These are phyloP conservation scores for Colletotrichum kahawae DNA, from an alignment of 2,329 filamentous ascomycete species.

Conservation along the genomic window DNA sequence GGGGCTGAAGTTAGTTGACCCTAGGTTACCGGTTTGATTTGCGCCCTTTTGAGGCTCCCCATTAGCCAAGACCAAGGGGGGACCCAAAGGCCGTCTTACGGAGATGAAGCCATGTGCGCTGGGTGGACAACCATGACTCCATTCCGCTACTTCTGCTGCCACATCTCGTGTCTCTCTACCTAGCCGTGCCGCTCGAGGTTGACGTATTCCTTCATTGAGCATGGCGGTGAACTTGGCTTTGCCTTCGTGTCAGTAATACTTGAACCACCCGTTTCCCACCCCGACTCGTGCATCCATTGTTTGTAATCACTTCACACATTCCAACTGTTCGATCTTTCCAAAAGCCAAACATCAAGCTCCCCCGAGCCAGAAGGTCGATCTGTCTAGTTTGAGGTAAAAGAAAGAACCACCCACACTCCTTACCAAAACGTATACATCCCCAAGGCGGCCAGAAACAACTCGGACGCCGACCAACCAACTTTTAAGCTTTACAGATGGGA, in stretches of 20 bases:
- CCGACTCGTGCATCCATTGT: neutral
- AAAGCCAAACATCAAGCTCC: neutral
- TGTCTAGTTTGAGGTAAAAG: neutral
- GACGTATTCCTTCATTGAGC: conserved; percentile 6
- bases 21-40: neutral
- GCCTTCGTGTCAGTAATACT: conserved; percentile 14
- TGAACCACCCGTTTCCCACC: conserved; percentile 16
- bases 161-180: conserved; percentile 13
- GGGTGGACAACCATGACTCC: conserved; percentile 15
- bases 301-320: conserved; percentile 7
- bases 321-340: neutral
- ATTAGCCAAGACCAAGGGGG: conserved; percentile 4
- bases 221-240: conserved; percentile 21
- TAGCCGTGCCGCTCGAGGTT: conserved; percentile 18
- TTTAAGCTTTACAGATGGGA: neutral
- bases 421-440: neutral
- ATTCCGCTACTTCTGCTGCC: neutral
- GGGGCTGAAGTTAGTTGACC: neutral
- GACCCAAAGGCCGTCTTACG: conserved; percentile 12
- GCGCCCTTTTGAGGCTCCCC: conserved; percentile 19
- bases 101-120: conserved; percentile 19
- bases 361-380: neutral
- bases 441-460: neutral
- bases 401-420: neutral
- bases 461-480: neutral